A percentile compares a stretch with the other conserved stretches of the same genome.
phyloP scores from a whole-genome alignment of 148 eudicot species.

The Polygonum aviculare region DNA sequence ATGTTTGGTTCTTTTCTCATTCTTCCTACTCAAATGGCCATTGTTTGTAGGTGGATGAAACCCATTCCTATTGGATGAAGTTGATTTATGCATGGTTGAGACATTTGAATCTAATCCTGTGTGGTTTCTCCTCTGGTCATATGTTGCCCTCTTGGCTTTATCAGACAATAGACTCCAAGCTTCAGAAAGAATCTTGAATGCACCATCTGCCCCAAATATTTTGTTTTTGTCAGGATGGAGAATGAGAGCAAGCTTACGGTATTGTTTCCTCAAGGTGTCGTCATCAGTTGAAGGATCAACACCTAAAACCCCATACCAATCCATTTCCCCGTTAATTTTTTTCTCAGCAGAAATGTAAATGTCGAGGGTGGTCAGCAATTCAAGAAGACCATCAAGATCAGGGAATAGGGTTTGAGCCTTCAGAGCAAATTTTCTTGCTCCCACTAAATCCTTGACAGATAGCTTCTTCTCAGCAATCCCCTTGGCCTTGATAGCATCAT shows the following conservation, averaged over 20 bases:
- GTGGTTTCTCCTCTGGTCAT: constrained; percentile 31
- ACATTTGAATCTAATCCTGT: constrained; percentile 19
- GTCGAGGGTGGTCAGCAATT: constrained; percentile 36
- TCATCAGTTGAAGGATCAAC: constrained; percentile 44
- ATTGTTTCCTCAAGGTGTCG: constrained; percentile 39
- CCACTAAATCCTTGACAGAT: constrained; percentile 19
- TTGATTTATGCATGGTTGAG: constrained; percentile 16
- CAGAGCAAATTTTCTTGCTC: constrained; percentile 35
- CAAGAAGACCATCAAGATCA: constrained; percentile 47
- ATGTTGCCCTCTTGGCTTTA: constrained; percentile 33
- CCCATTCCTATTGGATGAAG: constrained; percentile 20
- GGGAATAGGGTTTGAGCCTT: constrained; percentile 47
- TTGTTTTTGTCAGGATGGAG: constrained; percentile 75
- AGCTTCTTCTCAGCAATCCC: constrained; percentile 29
- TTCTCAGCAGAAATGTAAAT: constrained; percentile 45
- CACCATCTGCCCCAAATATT: constrained; percentile 69
- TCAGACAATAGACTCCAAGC: constrained; percentile 61
- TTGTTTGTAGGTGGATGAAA: constrained; percentile 18
- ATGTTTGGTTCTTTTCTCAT: constrained; percentile 19
- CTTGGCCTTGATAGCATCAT: constrained; percentile 36
- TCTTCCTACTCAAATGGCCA: constrained; percentile 13
- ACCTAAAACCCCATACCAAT: constrained; percentile 61
- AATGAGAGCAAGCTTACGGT: constrained; percentile 46
- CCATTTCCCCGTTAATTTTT: constrained; percentile 42
- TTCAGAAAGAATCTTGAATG: constrained; percentile 50